Evolutionary conservation across 305 asterid genomes (phyloP).

Genomic region (Solanum hybrid): DNA sequence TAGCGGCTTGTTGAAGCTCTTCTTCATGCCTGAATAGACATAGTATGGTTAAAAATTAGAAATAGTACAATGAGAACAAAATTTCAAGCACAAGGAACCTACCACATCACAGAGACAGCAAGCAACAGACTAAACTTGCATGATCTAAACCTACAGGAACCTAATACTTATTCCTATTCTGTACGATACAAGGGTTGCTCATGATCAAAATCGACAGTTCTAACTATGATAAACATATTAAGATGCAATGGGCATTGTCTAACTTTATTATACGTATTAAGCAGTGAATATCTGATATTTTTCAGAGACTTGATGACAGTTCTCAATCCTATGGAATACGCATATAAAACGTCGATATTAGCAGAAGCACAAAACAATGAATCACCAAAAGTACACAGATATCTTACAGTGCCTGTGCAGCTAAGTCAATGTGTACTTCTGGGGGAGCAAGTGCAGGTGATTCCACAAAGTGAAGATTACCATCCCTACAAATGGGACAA

Average conservation of each 20-base stretch:
- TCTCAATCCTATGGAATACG: neutral
- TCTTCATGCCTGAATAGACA: slow-evolving; percentile 45
- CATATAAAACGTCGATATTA: neutral
- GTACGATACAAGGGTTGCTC: neutral
- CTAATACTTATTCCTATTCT: neutral
- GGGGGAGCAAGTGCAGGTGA: slow-evolving; percentile 70
- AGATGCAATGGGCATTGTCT: neutral
- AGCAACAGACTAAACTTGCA: neutral
- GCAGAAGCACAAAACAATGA: neutral
- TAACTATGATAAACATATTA: neutral
- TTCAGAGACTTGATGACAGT: neutral
- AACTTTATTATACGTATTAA: neutral
- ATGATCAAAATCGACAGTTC: neutral
- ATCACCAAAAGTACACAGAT: neutral
- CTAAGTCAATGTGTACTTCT: slow-evolving; percentile 48
- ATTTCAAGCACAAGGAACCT: neutral
- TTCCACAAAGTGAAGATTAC: slow-evolving; percentile 58
- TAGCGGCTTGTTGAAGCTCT: slow-evolving; percentile 48
- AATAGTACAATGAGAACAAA: neutral
- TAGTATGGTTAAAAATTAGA: neutral
- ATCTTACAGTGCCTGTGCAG: slow-evolving; percentile 38
- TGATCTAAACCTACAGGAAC: neutral
- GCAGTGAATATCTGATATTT: neutral
- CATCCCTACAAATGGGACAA: slow-evolving; percentile 23
- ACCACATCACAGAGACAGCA: neutral